A percentile compares a stretch with the other conserved stretches of the same genome.
These are phyloP conservation scores for Monsonia emarginata DNA, from an alignment of 441 rosid species.

Conservation along the genomic window DNA sequence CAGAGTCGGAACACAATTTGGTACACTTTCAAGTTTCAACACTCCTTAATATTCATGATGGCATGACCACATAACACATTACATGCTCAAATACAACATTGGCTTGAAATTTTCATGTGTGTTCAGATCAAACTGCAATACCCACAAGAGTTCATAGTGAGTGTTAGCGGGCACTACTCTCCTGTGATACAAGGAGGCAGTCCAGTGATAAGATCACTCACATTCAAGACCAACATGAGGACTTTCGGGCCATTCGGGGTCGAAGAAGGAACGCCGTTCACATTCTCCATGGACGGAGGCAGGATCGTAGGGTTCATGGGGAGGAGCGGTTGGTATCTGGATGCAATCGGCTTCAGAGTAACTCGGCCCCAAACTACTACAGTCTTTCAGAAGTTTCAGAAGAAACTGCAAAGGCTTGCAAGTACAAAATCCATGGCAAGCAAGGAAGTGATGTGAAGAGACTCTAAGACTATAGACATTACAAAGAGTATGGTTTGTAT, in stretches of 20 bases:
- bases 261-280: slow-evolving; percentile 64
- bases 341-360: slow-evolving; percentile 52
- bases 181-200: slow-evolving; percentile 42
- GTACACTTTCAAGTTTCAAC: too few relatives aligned
- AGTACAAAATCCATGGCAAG: neutral
- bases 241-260: slow-evolving; percentile 56
- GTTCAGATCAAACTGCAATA: slow-evolving; percentile 59
- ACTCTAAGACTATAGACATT: too few relatives aligned
- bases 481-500: too few relatives aligned
- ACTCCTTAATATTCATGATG: too few relatives aligned
- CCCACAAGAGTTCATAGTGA: slow-evolving; percentile 57
- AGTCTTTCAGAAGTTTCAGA: slow-evolving; percentile 38
- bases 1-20: too few relatives aligned
- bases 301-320: slow-evolving; percentile 55
- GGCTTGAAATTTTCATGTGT: neutral
- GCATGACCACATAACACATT: neutral
- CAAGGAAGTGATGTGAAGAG: neutral
- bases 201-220: slow-evolving; percentile 57
- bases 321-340: slow-evolving; percentile 64
- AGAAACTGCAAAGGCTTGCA: slow-evolving; percentile 35
- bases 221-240: slow-evolving; percentile 50
- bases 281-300: slow-evolving; percentile 42
- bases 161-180: slow-evolving; percentile 50
- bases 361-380: slow-evolving; percentile 34
- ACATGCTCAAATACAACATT: neutral